Conservation (phyloP, 768 basidiomycete species). For the Pleurotus salmoneostramineus region DNA sequence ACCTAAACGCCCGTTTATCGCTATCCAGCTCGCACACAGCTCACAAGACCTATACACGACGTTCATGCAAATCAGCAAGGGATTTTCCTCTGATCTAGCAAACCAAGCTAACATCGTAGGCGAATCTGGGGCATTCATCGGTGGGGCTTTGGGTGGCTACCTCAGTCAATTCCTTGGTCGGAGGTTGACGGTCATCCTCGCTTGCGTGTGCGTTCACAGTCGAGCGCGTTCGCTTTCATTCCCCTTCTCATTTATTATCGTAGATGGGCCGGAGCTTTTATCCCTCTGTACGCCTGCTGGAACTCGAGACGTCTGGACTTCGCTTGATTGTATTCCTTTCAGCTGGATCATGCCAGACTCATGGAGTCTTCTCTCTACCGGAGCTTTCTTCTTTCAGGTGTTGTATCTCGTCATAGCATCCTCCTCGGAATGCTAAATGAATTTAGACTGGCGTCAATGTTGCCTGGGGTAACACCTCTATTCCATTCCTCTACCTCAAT, state of each 20-base stretch:
- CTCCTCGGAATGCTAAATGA: background rate
- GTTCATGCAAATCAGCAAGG: constrained; percentile 47
- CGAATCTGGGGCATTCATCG: constrained; percentile 17
- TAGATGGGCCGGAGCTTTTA: constrained; percentile 13
- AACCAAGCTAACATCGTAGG: constrained; percentile 64
- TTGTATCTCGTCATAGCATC: too few relatives aligned
- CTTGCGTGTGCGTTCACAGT: background rate
- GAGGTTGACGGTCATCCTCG: constrained; percentile 45
- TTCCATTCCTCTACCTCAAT: background rate
- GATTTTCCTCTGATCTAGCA: constrained; percentile 39
- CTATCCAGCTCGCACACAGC: constrained; percentile 11
- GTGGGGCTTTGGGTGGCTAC: constrained; percentile 53
- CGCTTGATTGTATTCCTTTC: background rate
- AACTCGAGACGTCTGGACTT: background rate
- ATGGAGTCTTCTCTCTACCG: constrained; percentile 53
- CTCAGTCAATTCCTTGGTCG: constrained; percentile 60
- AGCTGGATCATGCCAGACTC: constrained; percentile 60
- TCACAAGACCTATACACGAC: constrained; percentile 53
- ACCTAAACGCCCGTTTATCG: background rate
- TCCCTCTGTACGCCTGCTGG: constrained; percentile 9
- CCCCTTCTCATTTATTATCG: background rate
- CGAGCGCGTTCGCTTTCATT: background rate
- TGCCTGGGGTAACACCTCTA: constrained; percentile 45
- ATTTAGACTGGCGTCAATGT: constrained; percentile 63
- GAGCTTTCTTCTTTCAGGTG: constrained; percentile 53